phyloP scores from a whole-genome alignment of 345 rosid species.

The Pistacia atlantica region DNA sequence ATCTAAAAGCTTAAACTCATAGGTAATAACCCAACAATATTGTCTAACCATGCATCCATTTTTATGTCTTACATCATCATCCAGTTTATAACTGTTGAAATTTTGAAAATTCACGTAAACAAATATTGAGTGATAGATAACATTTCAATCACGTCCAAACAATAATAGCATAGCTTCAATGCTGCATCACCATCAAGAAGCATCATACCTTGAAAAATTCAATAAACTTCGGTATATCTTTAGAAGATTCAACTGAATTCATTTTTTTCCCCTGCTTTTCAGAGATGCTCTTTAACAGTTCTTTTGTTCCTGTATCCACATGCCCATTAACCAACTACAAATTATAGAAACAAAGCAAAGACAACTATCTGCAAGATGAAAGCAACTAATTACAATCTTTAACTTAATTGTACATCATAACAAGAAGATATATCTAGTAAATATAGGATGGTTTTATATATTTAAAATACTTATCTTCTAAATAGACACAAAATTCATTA shows the following conservation, averaged over 20 bases:
- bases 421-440: background rate
- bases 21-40: background rate
- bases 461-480: too few relatives aligned
- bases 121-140: too few relatives aligned
- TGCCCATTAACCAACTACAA: slow-evolving; percentile 10
- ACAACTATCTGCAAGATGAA: background rate
- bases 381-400: background rate
- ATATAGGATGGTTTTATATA: too few relatives aligned
- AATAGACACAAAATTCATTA: too few relatives aligned
- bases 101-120: too few relatives aligned
- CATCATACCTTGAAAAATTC: slow-evolving; percentile 66
- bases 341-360: slow-evolving; percentile 16
- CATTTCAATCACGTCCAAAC: background rate
- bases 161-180: background rate
- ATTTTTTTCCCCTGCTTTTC: slow-evolving; percentile 90
- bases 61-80: too few relatives aligned
- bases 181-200: slow-evolving; percentile 3
- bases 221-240: slow-evolving; percentile 73
- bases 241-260: slow-evolving; percentile 76
- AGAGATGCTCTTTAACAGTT: slow-evolving; percentile 72
- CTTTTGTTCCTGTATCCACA: slow-evolving; percentile 73
- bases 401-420: background rate
- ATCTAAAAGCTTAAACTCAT: background rate
- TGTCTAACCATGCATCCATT: too few relatives aligned
- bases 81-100: too few relatives aligned